These are phyloP conservation scores for Trypanosoma grayi DNA, from an alignment of 208 protist genomes.

Conservation along the genomic window DNA sequence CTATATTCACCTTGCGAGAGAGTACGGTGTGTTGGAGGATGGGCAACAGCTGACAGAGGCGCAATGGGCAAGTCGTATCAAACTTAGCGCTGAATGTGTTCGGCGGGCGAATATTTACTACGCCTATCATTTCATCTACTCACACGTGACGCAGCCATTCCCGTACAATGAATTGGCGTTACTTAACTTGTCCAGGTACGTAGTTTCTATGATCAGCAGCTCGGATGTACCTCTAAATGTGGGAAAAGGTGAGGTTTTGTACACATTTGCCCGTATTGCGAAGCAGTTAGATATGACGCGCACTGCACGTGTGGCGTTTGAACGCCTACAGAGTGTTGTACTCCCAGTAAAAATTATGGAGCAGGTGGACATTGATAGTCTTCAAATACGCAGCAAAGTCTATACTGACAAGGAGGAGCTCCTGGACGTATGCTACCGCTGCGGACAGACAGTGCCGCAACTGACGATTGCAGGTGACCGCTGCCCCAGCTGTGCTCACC, in stretches of 20 bases:
- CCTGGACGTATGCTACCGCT: conserved; percentile 90
- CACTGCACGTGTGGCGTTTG: conserved; percentile 83
- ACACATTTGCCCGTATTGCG: conserved; percentile 83
- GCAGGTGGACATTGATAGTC: conserved; percentile 88
- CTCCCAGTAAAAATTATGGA: conserved; percentile 83
- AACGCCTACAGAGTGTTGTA: conserved; percentile 85
- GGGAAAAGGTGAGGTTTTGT: conserved; percentile 83
- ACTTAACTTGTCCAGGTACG: conserved; percentile 83
- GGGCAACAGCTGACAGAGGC: conserved; percentile 48
- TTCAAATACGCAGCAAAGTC: conserved; percentile 86
- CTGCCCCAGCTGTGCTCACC: conserved; percentile 91
- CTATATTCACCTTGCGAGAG: conserved; percentile 83
- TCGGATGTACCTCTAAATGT: conserved; percentile 83
- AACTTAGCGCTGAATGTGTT: conserved; percentile 74
- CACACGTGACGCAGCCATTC: conserved; percentile 89
- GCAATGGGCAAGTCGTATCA: conserved; percentile 64
- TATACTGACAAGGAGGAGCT: conserved; percentile 90
- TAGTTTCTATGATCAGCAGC: conserved; percentile 68
- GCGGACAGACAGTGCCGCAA: conserved; percentile 86
- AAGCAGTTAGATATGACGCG: conserved; percentile 88
- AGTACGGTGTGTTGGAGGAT: conserved; percentile 78
- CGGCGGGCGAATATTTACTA: conserved; percentile 91
- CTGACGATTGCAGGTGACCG: conserved; percentile 75
- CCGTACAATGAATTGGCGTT: conserved; percentile 81
- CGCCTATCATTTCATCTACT: conserved; percentile 86